Evolutionary conservation across 345 rosid genomes (phyloP).

Genomic region (Cardamine chenopodiifolia): DNA sequence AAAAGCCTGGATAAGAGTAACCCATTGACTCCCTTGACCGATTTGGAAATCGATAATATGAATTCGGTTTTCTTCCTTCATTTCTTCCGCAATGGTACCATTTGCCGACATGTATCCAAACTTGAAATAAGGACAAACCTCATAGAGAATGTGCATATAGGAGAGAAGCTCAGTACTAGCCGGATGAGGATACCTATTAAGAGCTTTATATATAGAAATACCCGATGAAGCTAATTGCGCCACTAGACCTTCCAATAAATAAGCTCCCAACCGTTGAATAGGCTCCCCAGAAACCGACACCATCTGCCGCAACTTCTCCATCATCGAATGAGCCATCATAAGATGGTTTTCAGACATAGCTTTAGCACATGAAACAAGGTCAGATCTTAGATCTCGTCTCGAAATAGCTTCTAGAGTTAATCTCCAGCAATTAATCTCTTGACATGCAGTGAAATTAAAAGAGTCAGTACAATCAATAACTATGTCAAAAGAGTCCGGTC

Average conservation of each 20-base stretch:
- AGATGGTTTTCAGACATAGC: conserved; percentile 77
- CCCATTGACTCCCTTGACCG: conserved; percentile 92
- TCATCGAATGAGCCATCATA: conserved; percentile 64
- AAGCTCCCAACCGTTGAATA: conserved; percentile 92
- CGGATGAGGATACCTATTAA: conserved; percentile 66
- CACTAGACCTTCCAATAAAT: conserved; percentile 89
- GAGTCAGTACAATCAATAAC: conserved; percentile 27
- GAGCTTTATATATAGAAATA: conserved; percentile 73
- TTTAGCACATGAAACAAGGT: conserved; percentile 70
- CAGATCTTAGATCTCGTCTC: conserved; percentile 56
- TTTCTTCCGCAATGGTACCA: conserved; percentile 97
- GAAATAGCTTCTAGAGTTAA: conserved; percentile 58
- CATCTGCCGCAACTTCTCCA: conserved; percentile 69
- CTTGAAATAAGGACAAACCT: conserved; percentile 94
- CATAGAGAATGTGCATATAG: conserved; percentile 86
- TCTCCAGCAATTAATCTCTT: conserved; percentile 54
- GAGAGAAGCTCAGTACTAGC: conserved; percentile 79
- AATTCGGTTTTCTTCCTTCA: conserved; percentile 86
- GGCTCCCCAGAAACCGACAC: conserved; percentile 97
- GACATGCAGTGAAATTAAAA: conserved; percentile 26
- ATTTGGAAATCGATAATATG: conserved; percentile 93
- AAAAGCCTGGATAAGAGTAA: conserved; percentile 95
- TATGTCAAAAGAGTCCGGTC: conserved; percentile 56
- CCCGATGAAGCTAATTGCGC: conserved; percentile 84
- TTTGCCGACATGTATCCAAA: conserved; percentile 98